Percentiles rank a stretch among this genome's conserved stretches.
Conservation (phyloP, 2,329 filamentous ascomycete species). For the Penicillium sp. region DNA sequence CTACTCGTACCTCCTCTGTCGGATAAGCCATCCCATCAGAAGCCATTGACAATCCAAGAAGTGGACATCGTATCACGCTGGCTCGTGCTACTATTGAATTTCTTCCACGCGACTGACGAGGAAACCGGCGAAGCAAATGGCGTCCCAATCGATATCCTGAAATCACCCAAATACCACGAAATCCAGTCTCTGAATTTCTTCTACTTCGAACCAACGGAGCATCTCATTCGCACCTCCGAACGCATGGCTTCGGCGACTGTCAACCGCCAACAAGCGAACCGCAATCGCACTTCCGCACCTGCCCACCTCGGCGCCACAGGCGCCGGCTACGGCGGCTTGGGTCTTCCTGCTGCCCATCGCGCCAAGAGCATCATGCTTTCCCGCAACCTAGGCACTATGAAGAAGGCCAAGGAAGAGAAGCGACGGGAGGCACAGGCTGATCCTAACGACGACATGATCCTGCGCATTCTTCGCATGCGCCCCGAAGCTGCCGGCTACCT, state of each 20-base stretch:
- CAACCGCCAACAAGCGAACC: slow-evolving; percentile 66
- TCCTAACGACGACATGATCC: slow-evolving; percentile 96
- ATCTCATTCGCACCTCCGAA: slow-evolving; percentile 90
- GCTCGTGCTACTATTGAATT: slow-evolving; percentile 84
- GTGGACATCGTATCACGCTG: slow-evolving; percentile 93
- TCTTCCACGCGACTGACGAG: slow-evolving; percentile 92
- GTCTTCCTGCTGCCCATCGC: slow-evolving; percentile 49
- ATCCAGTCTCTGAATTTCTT: slow-evolving; percentile 96
- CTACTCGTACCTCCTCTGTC: slow-evolving; percentile 90
- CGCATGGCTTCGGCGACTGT: slow-evolving; percentile 88
- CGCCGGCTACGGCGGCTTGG: slow-evolving; percentile 50
- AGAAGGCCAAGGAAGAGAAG: slow-evolving; percentile 92
- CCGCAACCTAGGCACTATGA: slow-evolving; percentile 93
- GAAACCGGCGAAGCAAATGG: slow-evolving; percentile 78
- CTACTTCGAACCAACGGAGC: slow-evolving; percentile 91
- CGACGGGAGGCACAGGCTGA: slow-evolving; percentile 93
- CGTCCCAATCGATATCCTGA: slow-evolving; percentile 85
- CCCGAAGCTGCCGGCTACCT: slow-evolving; percentile 85
- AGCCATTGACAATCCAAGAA: slow-evolving; percentile 79
- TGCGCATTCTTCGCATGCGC: slow-evolving; percentile 90
- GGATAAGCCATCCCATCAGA: slow-evolving; percentile 87
- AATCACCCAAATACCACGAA: slow-evolving; percentile 97
- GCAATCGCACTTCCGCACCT: slow-evolving; percentile 70
- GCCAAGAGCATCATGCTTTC: slow-evolving; percentile 82
- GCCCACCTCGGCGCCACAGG: slow-evolving; percentile 47